Base-by-base conservation (phyloP, 2,329 filamentous ascomycete genomes). In the Chrysoporthe deuterocubensis region DNA sequence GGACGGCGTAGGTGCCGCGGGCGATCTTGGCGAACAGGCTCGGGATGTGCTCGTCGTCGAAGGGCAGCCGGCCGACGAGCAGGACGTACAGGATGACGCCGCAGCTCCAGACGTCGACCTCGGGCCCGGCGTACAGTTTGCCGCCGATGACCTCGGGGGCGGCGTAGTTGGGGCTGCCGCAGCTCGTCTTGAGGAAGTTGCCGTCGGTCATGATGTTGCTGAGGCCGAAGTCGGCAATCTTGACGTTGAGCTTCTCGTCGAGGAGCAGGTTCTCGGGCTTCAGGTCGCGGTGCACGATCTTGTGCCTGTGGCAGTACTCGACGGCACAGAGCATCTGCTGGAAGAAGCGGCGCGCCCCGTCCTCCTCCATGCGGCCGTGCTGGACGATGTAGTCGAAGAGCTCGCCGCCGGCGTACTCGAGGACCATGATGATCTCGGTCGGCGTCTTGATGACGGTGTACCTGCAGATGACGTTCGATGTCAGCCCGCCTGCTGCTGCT, bases 161-260 rank as follows among this genome's bases (percentile, higher is more conserved):
- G 14, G 96, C 96, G 79, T 99, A 99, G 80, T 99, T 99, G 54
- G 96, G 96, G 76, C 95, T 98, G 64, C 96, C 96, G 75, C 96
- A 99, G 78, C 94, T 98, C 1, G 96, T 99, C 82, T 97, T 98
- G 75, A 99, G 87, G 77, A 99, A 99, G 78, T 99, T 99, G 37
- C 96, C 96, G 77, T 99, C 96, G 0, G 96, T 98, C 96, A 99
- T 99, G 81, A 99, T 99, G 78, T 99, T 99, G 83, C 95, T 98
- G 67, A 99, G 85, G 67, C 96, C 96, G 74, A 99, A 99, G 81
- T 99, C 96, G 75, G 96, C 96, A 81, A 99, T 99, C 83, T 99
- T 99, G 81, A 99, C 95, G 75, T 99, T 97, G 76, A 97, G 90
- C 69, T 96, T 91, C 72, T 96, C 93, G 80, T 99, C 96, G 63